Percentiles rank a stretch among this genome's conserved stretches.
phyloP scores from a whole-genome alignment of 192 early-diverging fungal genomes.

The Coemansia sp. region DNA sequence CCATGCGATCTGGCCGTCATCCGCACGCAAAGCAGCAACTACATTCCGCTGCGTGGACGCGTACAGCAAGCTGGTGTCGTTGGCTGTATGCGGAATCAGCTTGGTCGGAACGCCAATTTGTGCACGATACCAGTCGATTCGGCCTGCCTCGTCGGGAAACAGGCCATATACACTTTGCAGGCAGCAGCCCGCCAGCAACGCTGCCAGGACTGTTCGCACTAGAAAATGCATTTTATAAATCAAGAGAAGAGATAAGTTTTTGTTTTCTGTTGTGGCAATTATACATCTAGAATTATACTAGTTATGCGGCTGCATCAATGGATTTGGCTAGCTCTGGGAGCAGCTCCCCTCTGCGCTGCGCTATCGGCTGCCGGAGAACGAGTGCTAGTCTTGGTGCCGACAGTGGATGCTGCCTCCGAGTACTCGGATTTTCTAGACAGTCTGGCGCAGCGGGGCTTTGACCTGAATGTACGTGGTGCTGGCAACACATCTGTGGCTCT shows the following conservation, averaged over 20 bases:
- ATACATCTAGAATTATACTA: conserved; percentile 11
- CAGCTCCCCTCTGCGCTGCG: conserved; percentile 33
- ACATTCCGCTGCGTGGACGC: conserved; percentile 72
- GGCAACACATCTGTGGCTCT: conserved; percentile 56
- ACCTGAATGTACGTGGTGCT: conserved; percentile 57
- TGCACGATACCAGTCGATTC: conserved; percentile 48
- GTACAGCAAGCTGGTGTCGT: conserved; percentile 42
- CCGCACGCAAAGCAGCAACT: conserved; percentile 66
- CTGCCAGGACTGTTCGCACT: background rate
- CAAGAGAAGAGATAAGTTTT: background rate
- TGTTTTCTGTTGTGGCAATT: too few species aligned
- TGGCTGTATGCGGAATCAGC: conserved; percentile 20
- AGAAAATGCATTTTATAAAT: background rate
- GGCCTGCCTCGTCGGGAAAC: conserved; percentile 51
- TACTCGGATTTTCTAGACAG: conserved; percentile 56
- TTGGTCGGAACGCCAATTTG: conserved; percentile 40
- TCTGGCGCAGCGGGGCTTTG: conserved; percentile 52
- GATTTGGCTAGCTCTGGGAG: conserved; percentile 14
- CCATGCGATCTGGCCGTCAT: conserved; percentile 74
- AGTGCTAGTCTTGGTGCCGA: conserved; percentile 69
- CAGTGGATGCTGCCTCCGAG: conserved; percentile 30
- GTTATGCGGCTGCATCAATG: conserved; percentile 22
- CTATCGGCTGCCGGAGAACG: conserved; percentile 64
- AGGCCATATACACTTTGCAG: conserved; percentile 16
- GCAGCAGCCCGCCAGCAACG: conserved; percentile 21